Base-by-base conservation (phyloP, 805 yeast species). In the Candida saitoana region DNA sequence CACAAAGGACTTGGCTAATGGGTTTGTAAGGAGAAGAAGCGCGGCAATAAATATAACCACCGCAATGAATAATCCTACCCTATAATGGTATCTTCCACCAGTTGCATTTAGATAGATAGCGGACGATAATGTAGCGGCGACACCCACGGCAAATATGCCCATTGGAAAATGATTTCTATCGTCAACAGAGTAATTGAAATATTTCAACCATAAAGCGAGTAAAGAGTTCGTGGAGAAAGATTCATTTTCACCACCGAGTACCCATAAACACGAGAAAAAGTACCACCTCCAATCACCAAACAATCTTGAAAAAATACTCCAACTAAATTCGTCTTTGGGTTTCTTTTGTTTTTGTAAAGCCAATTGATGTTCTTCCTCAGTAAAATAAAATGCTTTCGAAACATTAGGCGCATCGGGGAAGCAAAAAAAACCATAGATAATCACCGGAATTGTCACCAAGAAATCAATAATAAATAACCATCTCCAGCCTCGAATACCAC, bases 381-480 rank as follows among this genome's bases (percentile, higher is more conserved):
- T 49, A 36, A 60, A 54, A 45, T 57, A 60, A 42, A 56, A 55
- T 4, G 60, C 56, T 42, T 54, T 47, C 19, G 50, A 46, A 32
- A 71, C 67, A n/a, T 70, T 75, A 8, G 83, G 82, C 22, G 65
- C 54, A 51, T 80, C 84, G 9, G 87, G 87, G 55, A 80, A 77
- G 42, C 72, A 73, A 2, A 82, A 36, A 43, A 73, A 67, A 1
- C 87, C 85, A 47, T 73, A 78, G 3, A 79, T 29, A 3, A 76
- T 74, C 41, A 80, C 73, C 1, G 84, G 84, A 3, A 80, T 51
- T 0, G 85, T 79, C 35, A 80, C 67, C 24, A 76, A 51, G 48
- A 77, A 79, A 57, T 80, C 84, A 46, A 80, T 76, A 35, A 81
- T 75, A 52, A 79, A 81, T n/a, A 80, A 73, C 85, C 85, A 80